These are phyloP conservation scores for Tetragonia tetragonoides DNA, from an alignment of 148 eudicot genomes.

Conservation along the genomic window DNA sequence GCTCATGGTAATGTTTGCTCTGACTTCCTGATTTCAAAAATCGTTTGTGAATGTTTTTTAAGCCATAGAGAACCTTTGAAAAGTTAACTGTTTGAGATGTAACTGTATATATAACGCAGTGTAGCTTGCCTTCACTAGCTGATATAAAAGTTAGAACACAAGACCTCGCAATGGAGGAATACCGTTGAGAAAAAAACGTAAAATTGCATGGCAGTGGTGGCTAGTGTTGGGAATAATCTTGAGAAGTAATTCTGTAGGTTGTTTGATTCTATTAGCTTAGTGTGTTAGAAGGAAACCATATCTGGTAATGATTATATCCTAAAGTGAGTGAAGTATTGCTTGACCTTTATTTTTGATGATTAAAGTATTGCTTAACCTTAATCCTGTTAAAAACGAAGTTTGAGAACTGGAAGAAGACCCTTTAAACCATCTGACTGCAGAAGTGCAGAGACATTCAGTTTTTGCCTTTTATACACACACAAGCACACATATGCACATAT, in stretches of 20 bases:
- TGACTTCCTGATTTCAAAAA: neutral
- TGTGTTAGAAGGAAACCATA: neutral
- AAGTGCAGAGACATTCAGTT: neutral
- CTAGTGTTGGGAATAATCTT: neutral
- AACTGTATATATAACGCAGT: neutral
- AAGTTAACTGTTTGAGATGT: constrained; percentile 9
- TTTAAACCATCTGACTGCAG: neutral
- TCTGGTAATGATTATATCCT: no score
- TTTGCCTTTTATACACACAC: neutral
- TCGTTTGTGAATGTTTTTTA: neutral
- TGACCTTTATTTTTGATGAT: no score
- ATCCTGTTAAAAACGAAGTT: neutral
- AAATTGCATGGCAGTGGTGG: neutral
- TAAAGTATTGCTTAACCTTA: no score
- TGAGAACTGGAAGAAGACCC: neutral
- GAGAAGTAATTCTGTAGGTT: neutral
- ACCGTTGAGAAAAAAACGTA: neutral
- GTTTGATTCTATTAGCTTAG: neutral
- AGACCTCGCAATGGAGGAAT: neutral
- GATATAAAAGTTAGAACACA: neutral
- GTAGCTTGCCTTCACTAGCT: neutral
- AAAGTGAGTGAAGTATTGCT: no score
- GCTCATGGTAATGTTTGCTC: constrained; percentile 51
- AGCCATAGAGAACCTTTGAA: neutral
- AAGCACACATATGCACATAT: neutral